Percentiles rank a stretch among this genome's conserved stretches.
Conservation (phyloP, 352 stramenopile genomes). For the Pythium sp. region DNA sequence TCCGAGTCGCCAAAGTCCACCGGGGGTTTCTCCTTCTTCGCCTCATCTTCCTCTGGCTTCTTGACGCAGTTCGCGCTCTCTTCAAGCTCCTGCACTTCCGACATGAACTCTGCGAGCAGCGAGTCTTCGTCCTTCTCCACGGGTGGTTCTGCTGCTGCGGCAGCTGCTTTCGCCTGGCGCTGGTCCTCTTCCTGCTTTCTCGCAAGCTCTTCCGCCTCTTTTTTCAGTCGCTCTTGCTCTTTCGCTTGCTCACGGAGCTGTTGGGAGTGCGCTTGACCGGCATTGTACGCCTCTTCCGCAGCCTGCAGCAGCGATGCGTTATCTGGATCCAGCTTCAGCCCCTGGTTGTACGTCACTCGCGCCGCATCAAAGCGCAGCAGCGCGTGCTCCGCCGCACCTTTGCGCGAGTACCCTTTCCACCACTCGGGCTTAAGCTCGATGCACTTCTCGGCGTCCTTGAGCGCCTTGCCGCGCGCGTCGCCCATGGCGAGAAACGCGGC, state of each 20-base stretch:
- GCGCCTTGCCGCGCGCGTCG: conserved; percentile 75
- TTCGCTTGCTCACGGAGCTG: conserved; percentile 53
- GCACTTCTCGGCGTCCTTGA: conserved; percentile 75
- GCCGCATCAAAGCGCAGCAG: conserved; percentile 73
- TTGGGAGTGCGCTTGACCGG: conserved; percentile 66
- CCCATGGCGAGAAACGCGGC: conserved; percentile 78
- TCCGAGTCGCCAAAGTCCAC: conserved; percentile 75
- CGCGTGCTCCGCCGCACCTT: conserved; percentile 76
- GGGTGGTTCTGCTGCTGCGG: conserved; percentile 11
- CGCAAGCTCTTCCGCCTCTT: conserved; percentile 36
- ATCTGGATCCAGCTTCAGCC: conserved; percentile 63
- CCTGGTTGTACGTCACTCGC: conserved; percentile 65
- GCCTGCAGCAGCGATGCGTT: conserved; percentile 67
- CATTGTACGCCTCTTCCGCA: conserved; percentile 65
- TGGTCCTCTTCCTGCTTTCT: conserved; percentile 19
- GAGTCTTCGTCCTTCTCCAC: conserved; percentile 42
- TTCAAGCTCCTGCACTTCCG: conserved; percentile 80
- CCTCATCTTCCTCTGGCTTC: conserved; percentile 39
- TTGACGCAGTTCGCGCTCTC: conserved; percentile 75
- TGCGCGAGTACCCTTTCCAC: conserved; percentile 87
- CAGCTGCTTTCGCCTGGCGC: conserved; percentile 16
- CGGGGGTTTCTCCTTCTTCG: conserved; percentile 42
- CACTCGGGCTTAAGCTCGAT: conserved; percentile 76
- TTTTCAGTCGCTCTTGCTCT: conserved; percentile 33
- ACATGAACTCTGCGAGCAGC: conserved; percentile 79